These are phyloP conservation scores for Eleusine indica DNA, from an alignment of 176 grass and related monocot species.

Conservation along the genomic window DNA sequence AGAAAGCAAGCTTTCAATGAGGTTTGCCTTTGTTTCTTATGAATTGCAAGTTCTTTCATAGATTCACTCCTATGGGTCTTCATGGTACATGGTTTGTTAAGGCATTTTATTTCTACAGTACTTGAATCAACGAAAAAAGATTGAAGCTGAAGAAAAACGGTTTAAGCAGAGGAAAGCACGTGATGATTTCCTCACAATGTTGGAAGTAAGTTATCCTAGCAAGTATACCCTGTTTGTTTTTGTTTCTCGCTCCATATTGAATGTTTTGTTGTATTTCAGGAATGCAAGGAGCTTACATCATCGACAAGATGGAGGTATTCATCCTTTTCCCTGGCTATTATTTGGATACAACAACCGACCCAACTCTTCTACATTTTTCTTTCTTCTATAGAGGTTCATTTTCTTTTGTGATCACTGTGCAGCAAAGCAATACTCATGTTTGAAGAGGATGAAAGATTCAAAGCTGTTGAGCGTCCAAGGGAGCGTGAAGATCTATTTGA, in stretches of 20 bases:
- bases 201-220: slow-evolving; percentile 71
- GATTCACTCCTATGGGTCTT: slow-evolving; percentile 1
- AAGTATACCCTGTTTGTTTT: neutral
- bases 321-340: slow-evolving; percentile 7
- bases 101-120: slow-evolving; percentile 60
- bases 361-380: neutral
- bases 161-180: slow-evolving; percentile 92
- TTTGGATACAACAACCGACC: slow-evolving; percentile 12
- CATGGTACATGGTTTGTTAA: slow-evolving; percentile 21
- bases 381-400: neutral
- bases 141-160: slow-evolving; percentile 81
- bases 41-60: neutral
- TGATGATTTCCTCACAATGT: slow-evolving; percentile 85
- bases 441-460: slow-evolving; percentile 75
- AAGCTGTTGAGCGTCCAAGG: slow-evolving; percentile 72
- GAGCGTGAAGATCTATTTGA: slow-evolving; percentile 98
- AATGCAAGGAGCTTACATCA: slow-evolving; percentile 83
- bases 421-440: slow-evolving; percentile 97
- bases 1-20: slow-evolving; percentile 99
- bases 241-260: slow-evolving; percentile 30
- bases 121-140: slow-evolving; percentile 91
- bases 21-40: slow-evolving; percentile 50
- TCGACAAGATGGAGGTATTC: slow-evolving; percentile 83
- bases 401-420: slow-evolving; percentile 10
- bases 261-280: slow-evolving; percentile 54